Evolutionary conservation across 129 eudicot genomes (phyloP).

Genomic region (Tagetes patula): DNA sequence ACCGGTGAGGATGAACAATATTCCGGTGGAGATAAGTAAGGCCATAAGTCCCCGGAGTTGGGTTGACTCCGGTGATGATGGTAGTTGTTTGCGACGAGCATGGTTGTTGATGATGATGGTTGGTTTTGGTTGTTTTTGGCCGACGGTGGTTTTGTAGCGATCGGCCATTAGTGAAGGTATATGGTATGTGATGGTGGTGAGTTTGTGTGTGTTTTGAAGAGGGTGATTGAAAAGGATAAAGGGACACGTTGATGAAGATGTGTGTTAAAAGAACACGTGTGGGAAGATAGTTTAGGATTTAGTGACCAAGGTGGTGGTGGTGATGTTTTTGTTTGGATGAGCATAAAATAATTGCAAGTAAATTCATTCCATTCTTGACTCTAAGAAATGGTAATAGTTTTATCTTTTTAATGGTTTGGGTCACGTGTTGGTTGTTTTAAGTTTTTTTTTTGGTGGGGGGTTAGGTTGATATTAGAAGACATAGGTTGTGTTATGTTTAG

Average conservation of each 20-base stretch:
- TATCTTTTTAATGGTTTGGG: too few species aligned
- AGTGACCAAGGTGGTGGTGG: not conserved
- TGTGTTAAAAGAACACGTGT: constrained; percentile 53
- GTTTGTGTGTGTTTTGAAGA: constrained; percentile 11
- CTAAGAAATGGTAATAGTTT: not conserved
- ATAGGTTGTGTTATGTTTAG: too few species aligned
- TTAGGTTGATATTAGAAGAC: too few species aligned
- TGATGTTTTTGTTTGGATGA: not conserved
- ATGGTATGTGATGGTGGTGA: not conserved
- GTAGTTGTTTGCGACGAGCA: constrained; percentile 27
- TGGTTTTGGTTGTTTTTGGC: constrained; percentile 21
- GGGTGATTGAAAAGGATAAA: not conserved
- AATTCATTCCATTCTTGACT: too few species aligned
- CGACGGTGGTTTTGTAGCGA: constrained; percentile 27
- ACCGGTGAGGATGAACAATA: constrained; percentile 53
- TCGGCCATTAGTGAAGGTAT: constrained; percentile 42
- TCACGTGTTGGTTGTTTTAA: too few species aligned
- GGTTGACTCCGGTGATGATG: constrained; percentile 37
- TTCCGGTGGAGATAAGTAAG: constrained; percentile 42
- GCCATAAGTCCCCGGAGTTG: constrained; percentile 41
- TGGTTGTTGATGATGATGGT: constrained; percentile 16
- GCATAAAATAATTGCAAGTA: not conserved
- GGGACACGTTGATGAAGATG: constrained; percentile 21
- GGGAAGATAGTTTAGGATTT: not conserved
- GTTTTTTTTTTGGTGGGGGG: too few species aligned